phyloP scores from a whole-genome alignment of 1,139 yeast genomes.

The Barnettozyma hawaiiensis region DNA sequence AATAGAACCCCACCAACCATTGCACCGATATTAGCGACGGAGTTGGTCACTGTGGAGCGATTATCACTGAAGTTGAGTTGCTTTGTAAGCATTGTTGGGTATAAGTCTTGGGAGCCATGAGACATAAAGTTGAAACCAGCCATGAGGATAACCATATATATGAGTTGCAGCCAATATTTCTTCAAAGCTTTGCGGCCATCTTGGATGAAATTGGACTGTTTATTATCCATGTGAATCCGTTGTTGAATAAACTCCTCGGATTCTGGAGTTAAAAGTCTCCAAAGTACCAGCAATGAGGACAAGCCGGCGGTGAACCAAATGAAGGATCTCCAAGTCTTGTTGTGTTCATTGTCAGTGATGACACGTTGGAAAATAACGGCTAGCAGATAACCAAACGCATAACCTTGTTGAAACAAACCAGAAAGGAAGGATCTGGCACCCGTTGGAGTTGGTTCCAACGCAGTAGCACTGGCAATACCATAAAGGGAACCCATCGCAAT shows the following conservation, averaged over 20 bases:
- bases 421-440: slow-evolving; percentile 48
- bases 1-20: slow-evolving; percentile 55
- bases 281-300: slow-evolving; percentile 48
- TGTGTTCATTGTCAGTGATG: slow-evolving; percentile 40
- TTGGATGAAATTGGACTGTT: slow-evolving; percentile 21
- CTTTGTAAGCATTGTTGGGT: slow-evolving; percentile 54
- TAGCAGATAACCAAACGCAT: slow-evolving; percentile 61
- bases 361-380: slow-evolving; percentile 63
- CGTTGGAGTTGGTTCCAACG: slow-evolving; percentile 61
- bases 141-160: slow-evolving; percentile 52
- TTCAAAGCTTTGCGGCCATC: slow-evolving; percentile 29
- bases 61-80: slow-evolving; percentile 47
- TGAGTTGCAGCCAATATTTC: slow-evolving; percentile 39
- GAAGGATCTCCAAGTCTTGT: slow-evolving; percentile 59
- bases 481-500: slow-evolving; percentile 66
- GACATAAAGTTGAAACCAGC: slow-evolving; percentile 64
- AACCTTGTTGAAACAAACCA: slow-evolving; percentile 68
- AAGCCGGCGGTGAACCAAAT: slow-evolving; percentile 79
- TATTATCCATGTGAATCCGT: slow-evolving; percentile 28
- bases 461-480: slow-evolving; percentile 62
- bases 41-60: slow-evolving; percentile 59
- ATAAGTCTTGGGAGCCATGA: slow-evolving; percentile 71
- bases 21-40: slow-evolving; percentile 69
- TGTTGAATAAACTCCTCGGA: slow-evolving; percentile 44
- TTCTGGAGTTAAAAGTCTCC: slow-evolving; percentile 54